Conservation (phyloP, 2,329 filamentous ascomycete genomes). For the Orbilia blumenaviensis region DNA sequence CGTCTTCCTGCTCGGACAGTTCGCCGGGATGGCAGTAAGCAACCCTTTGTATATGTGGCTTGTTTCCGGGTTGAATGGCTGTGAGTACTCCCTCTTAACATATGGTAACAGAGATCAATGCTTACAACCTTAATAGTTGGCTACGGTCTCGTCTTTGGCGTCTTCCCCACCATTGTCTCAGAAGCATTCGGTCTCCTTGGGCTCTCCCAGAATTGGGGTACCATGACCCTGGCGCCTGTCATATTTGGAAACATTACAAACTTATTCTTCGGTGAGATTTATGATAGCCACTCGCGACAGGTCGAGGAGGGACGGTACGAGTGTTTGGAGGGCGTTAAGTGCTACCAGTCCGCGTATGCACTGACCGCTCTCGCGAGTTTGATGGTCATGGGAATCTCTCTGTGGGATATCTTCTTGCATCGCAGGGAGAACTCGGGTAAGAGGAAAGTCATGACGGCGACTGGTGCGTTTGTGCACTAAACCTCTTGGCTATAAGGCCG, state of each 20-base stretch:
- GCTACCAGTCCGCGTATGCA: slow-evolving; percentile 37
- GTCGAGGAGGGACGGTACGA: slow-evolving; percentile 34
- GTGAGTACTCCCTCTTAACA: slow-evolving; percentile 40
- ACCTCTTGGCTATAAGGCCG: too few species aligned
- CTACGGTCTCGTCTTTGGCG: slow-evolving; percentile 93
- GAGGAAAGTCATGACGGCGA: slow-evolving; percentile 48
- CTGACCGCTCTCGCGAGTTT: slow-evolving; percentile 44
- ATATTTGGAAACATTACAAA: slow-evolving; percentile 92
- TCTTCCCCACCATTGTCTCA: slow-evolving; percentile 87
- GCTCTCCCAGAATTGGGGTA: slow-evolving; percentile 93
- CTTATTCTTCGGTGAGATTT: slow-evolving; percentile 80
- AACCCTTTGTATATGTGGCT: slow-evolving; percentile 82
- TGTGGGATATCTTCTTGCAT: slow-evolving; percentile 47
- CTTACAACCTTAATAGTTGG: slow-evolving; percentile 65
- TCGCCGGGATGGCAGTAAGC: slow-evolving; percentile 76
- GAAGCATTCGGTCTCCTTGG: slow-evolving; percentile 91
- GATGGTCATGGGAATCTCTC: slow-evolving; percentile 28
- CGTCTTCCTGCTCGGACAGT: slow-evolving; percentile 81
- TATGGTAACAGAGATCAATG: not conserved
- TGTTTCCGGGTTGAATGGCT: slow-evolving; percentile 82
- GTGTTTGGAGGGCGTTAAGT: slow-evolving; percentile 33
- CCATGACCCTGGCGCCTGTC: slow-evolving; percentile 89
- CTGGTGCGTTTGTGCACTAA: slow-evolving; percentile 44
- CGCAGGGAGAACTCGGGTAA: slow-evolving; percentile 29
- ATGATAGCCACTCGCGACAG: slow-evolving; percentile 75